A percentile compares a stretch with the other conserved stretches of the same genome.
Evolutionary conservation across 148 eudicot species (phyloP).

Genomic region (Hydrangea macrophylla): DNA sequence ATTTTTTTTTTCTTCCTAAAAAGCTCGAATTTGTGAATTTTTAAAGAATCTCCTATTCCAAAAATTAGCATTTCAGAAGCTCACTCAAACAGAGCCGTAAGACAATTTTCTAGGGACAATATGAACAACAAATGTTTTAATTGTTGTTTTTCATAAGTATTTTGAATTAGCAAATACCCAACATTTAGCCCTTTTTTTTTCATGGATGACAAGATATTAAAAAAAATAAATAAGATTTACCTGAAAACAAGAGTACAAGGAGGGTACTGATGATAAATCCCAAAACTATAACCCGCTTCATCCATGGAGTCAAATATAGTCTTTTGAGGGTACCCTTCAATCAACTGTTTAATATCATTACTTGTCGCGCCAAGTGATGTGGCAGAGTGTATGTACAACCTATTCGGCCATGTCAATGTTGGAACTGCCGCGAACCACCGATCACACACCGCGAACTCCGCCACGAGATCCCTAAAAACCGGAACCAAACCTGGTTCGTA

Average conservation of each 20-base stretch:
- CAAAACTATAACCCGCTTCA: constrained; percentile 55
- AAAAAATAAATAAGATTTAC: too few relatives aligned
- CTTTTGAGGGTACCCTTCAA: constrained; percentile 68
- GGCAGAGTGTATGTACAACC: constrained; percentile 71
- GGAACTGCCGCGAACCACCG: constrained; percentile 75
- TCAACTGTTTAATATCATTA: constrained; percentile 43
- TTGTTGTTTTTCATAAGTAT: too few relatives aligned
- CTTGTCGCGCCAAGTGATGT: constrained; percentile 61
- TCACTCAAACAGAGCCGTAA: too few relatives aligned
- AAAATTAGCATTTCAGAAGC: too few relatives aligned
- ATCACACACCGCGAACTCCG: constrained; percentile 71
- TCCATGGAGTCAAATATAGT: constrained; percentile 76
- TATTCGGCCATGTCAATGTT: constrained; percentile 66
- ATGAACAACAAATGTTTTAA: too few relatives aligned
- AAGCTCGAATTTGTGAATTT: too few relatives aligned
- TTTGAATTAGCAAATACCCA: too few relatives aligned
- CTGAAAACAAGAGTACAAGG: constrained; percentile 71
- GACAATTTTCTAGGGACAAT: too few relatives aligned
- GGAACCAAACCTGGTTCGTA: constrained; percentile 66
- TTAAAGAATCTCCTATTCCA: too few relatives aligned
- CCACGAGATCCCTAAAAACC: constrained; percentile 60
- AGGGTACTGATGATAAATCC: constrained; percentile 66
- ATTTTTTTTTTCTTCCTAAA: too few relatives aligned
- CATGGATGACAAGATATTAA: too few relatives aligned
- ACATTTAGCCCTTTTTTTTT: too few relatives aligned